Evolutionary conservation across 1,139 yeast species (phyloP).

Genomic region (Pichia sp.): DNA sequence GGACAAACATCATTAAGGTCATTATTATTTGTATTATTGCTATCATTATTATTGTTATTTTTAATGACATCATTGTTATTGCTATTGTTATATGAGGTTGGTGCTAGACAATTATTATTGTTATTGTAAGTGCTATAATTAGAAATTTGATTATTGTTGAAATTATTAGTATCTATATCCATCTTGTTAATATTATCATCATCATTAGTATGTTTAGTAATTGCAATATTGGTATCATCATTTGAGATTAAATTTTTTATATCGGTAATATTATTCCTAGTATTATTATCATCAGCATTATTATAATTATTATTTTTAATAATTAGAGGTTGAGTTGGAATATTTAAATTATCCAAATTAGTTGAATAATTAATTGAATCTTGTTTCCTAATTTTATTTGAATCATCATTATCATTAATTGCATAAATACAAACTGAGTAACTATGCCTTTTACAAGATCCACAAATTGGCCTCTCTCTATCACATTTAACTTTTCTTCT

Average conservation of each 20-base stretch:
- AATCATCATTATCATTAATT: constrained; percentile 11
- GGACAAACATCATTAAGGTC: background rate
- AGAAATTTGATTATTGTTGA: too few relatives aligned
- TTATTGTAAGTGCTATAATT: too few relatives aligned
- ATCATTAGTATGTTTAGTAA: background rate
- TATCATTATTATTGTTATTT: too few relatives aligned
- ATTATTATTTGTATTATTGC: too few relatives aligned
- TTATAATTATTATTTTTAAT: background rate
- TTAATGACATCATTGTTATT: too few relatives aligned
- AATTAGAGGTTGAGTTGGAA: too few relatives aligned
- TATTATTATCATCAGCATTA: background rate
- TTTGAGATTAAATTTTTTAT: background rate
- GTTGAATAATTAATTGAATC: background rate
- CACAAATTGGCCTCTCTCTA: constrained; percentile 44
- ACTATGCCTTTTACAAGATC: constrained; percentile 39
- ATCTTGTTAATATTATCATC: background rate
- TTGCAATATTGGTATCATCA: background rate
- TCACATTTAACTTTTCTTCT: constrained; percentile 39
- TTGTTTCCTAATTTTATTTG: constrained; percentile 11
- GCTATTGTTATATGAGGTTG: too few relatives aligned
- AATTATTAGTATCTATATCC: too few relatives aligned
- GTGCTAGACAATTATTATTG: too few relatives aligned
- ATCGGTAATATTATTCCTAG: too few relatives aligned
- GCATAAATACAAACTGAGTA: constrained; percentile 21
- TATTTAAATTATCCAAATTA: too few relatives aligned